Base-by-base conservation (phyloP, 257 asterid genomes). In the Plantago elongata region DNA sequence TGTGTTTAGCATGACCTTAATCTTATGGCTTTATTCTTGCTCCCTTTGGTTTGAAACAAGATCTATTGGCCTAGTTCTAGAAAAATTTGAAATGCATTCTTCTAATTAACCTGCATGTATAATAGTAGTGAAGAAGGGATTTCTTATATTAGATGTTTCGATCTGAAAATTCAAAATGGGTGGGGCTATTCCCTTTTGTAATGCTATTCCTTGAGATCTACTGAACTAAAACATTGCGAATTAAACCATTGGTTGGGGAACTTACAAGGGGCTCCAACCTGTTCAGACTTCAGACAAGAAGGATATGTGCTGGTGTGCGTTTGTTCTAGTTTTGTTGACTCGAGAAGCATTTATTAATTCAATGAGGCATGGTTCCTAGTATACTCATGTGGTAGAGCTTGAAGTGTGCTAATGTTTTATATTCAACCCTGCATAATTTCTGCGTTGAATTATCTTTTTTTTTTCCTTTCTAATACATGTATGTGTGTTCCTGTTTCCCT, bases 21-120 rank as follows among this genome's bases (percentile, higher is more conserved):
- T 57, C 50, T 74, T 62, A 48, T 50, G n/a, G 55, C 10, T 47
- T 37, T 64, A 65, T 52, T 40, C 60, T 17, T 57, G 34, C 34
- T 27, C 14, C 0, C 42, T 29, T 62, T 51, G 63, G 30, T 27
- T n/a, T 64, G 49, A 7, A 48, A 15, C 51, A 9, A 40, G 54
- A 59, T 58, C 60, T 42, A 14, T 62, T 44, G 9, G 61, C 29
- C 37, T 27, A 38, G 54, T 16, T 13, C 16, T 27, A 11, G 51
- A 64, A 37, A 40, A 45, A 30, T 64, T 18, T n/a, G 9, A 52
- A 34, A 40, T 30, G 29, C 38, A 38, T 45, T 38, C 40, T 13
- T 60, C 45, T 50, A 52, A 50, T 57, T 34, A 34, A 34, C 40
- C 2, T 7, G 40, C 4, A 4, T 34, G 40, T 34, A 34, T 34